Evolutionary conservation across 2,329 filamentous ascomycete species (phyloP).

Genomic region (Pestalotiopsis sp.): DNA sequence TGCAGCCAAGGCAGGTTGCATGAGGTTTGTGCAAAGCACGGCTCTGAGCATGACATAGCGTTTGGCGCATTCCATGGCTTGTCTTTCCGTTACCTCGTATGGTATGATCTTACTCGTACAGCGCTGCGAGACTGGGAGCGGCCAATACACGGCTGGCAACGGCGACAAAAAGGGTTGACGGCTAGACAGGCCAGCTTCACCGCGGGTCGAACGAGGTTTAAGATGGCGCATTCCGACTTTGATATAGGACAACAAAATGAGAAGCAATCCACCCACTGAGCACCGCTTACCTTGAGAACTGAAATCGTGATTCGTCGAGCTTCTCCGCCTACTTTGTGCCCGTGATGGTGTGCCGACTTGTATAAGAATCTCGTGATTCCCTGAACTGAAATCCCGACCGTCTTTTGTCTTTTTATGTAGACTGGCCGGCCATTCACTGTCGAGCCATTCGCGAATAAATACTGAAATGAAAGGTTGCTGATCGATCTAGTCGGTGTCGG

Average conservation of each 20-base stretch:
- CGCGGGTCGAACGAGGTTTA: background rate
- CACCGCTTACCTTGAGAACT: background rate
- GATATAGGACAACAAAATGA: background rate
- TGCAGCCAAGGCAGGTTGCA: background rate
- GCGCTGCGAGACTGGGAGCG: background rate
- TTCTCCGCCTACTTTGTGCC: background rate
- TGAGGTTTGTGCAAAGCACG: background rate
- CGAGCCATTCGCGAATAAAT: background rate
- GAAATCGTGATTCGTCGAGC: background rate
- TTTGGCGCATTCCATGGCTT: background rate
- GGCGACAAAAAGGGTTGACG: background rate
- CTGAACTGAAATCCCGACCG: too few relatives aligned
- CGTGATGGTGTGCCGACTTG: background rate
- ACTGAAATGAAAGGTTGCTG: background rate
- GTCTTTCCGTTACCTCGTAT: background rate
- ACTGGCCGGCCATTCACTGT: too few relatives aligned
- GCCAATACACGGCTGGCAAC: background rate
- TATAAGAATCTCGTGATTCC: background rate
- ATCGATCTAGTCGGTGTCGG: background rate
- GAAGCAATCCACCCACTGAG: background rate
- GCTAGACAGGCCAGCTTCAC: background rate
- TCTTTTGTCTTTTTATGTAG: background rate
- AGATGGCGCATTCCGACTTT: background rate
- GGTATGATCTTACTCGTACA: background rate
- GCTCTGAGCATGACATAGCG: background rate